Conservation (phyloP, 257 asterid genomes). For the Ophiorrhiza pumila region DNA sequence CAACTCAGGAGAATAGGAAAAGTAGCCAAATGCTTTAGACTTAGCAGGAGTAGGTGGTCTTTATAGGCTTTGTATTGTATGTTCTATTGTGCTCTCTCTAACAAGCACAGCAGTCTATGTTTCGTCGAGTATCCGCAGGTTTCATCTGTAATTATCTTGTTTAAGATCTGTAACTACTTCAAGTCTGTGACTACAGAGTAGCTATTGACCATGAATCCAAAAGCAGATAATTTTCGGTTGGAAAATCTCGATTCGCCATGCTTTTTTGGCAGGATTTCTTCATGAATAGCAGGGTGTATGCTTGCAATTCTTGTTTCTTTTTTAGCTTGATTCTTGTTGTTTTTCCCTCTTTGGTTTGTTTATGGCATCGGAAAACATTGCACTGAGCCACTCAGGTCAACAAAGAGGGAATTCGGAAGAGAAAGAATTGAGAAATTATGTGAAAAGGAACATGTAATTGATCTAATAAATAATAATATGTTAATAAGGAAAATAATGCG, state of each 20-base stretch:
- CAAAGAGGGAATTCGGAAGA: too few relatives aligned
- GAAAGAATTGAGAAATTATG: too few relatives aligned
- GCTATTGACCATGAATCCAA: neutral
- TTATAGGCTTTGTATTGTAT: slow-evolving; percentile 10
- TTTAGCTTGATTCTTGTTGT: too few relatives aligned
- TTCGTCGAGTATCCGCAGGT: neutral
- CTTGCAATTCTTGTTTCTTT: neutral
- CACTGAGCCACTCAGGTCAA: too few relatives aligned
- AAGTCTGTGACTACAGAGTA: neutral
- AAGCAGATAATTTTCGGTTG: neutral
- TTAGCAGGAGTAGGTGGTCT: slow-evolving; percentile 7
- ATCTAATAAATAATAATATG: too few relatives aligned
- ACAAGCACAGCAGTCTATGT: neutral
- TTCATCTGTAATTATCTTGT: slow-evolving; percentile 13
- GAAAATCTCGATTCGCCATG: neutral
- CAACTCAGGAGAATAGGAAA: neutral
- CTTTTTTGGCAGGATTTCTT: neutral
- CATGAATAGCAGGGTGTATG: neutral
- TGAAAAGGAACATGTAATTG: too few relatives aligned
- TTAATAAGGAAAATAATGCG: too few relatives aligned
- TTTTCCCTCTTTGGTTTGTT: too few relatives aligned
- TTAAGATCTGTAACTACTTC: neutral
- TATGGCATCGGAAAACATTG: too few relatives aligned
- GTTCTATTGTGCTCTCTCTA: neutral
- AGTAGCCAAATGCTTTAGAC: slow-evolving; percentile 5